Evolutionary conservation across 192 early-diverging fungal genomes (phyloP), one percentile per base, ranked within the genome.

Genomic region (Gamsiella multidivaricata): DNA sequence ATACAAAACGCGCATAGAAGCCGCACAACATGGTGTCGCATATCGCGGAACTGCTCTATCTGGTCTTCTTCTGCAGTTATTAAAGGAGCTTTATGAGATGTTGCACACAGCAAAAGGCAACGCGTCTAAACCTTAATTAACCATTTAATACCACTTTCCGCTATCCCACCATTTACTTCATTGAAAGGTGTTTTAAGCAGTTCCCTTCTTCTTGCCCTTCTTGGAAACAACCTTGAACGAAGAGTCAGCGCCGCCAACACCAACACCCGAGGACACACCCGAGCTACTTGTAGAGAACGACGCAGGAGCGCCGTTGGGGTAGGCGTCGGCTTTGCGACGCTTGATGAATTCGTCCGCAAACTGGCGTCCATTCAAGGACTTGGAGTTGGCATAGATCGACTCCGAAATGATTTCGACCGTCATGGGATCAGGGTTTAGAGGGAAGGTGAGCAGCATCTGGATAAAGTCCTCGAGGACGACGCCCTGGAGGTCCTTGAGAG

Each of bases 291-390:
- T 20, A 2, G 28, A 32, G 32, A 70, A 32, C 54, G 62, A 73
- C 3, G 70, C 61, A n/a, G 61, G 55, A 18, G 70, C 61, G 11
- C 60, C 61, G 62, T 75, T 54, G 65, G 72, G 63, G 69, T 79
- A 65, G 20, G 82, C 70, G 71, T 94, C 93, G 15, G 84, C 90
- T 70, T 88, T 89, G 54, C 93, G 87, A 28, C 90, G 88, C 62
- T 88, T 89, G 50, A 91, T 85, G 79, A 93, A 94, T 69, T 94
- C 93, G 22, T 91, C 86, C 22, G 93, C 89, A 82, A 94, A 94
- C 10, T 87, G 88, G 36, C 90, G 89, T 46, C 91, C 91, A 59
- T 93, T 88, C 66, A 94, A 81, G 10, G 87, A 85, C 25, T 85
- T 68, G 1, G 93, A 93, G 69, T 91, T 86, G n/a, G 89, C 89